phyloP scores from a whole-genome alignment of 192 early-diverging fungal species.

The Coemansia sp. region DNA sequence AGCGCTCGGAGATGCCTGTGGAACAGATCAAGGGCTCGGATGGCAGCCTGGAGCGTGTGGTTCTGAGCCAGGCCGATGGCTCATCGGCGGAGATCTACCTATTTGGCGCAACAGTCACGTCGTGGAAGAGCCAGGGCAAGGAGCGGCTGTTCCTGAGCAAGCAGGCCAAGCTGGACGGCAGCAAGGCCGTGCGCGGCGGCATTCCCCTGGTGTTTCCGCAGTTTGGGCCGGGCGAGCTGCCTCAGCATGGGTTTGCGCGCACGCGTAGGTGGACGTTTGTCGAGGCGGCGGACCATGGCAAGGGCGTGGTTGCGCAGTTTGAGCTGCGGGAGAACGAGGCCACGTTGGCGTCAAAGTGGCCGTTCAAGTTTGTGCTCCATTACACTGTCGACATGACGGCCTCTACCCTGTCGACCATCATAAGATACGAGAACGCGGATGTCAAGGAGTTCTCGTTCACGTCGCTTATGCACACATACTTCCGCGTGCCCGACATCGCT shows the following conservation, averaged over 20 bases:
- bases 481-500: slow-evolving; percentile 61
- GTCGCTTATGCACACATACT: slow-evolving; percentile 90
- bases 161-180: slow-evolving; percentile 75
- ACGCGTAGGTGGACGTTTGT: slow-evolving; percentile 33
- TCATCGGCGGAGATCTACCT: slow-evolving; percentile 33
- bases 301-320: slow-evolving; percentile 34
- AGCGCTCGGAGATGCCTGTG: too few species aligned
- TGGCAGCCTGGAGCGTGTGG: slow-evolving; percentile 34
- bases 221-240: slow-evolving; percentile 48
- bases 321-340: slow-evolving; percentile 32
- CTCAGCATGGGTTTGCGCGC: slow-evolving; percentile 54
- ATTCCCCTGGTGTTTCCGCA: slow-evolving; percentile 55
- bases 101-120: slow-evolving; percentile 87
- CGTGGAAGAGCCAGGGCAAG: slow-evolving; percentile 67
- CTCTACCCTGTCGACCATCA: slow-evolving; percentile 62
- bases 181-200: slow-evolving; percentile 89
- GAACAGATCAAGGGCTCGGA: slow-evolving; percentile 24
- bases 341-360: slow-evolving; percentile 40
- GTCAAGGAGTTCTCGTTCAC: slow-evolving; percentile 70
- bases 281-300: slow-evolving; percentile 19
- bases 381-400: slow-evolving; percentile 78
- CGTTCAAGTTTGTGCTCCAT: slow-evolving; percentile 64
- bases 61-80: slow-evolving; percentile 17
- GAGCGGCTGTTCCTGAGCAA: slow-evolving; percentile 86
- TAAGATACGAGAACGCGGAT: slow-evolving; percentile 74